Conservation (phyloP, 2,329 filamentous ascomycete species). For the Fusarium denticulatum region DNA sequence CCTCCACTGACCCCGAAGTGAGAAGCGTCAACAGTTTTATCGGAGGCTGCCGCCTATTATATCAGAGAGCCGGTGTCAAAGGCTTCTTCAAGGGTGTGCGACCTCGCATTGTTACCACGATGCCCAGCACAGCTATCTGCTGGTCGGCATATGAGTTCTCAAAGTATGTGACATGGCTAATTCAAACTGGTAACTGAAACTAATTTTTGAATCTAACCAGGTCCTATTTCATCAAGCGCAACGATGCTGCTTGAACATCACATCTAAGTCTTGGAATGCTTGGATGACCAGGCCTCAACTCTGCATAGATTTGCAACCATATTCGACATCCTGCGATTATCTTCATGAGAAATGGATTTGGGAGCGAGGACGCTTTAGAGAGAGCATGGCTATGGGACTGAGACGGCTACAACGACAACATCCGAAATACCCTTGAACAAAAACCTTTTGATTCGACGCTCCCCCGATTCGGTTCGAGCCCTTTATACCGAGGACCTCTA, state of each 20-base stretch:
- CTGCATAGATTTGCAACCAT: constrained; percentile 10
- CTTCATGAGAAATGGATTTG: constrained; percentile 13
- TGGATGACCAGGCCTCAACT: constrained; percentile 3
- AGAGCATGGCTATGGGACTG: constrained; percentile 4
- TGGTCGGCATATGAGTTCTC: constrained; percentile 83
- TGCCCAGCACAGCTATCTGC: constrained; percentile 99
- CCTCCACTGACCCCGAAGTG: constrained; percentile 81
- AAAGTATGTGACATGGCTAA: constrained; percentile 62
- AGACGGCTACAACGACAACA: constrained; percentile 12
- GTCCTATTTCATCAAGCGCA: constrained; percentile 69
- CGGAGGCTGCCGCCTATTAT: constrained; percentile 82
- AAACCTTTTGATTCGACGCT: constrained; percentile 25
- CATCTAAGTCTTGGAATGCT: constrained; percentile 4
- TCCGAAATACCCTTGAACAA: constrained; percentile 28
- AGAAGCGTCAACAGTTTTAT: constrained; percentile 84
- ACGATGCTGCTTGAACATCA: constrained; percentile 51
- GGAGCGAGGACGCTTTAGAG: constrained; percentile 1
- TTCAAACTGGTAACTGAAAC: background rate
- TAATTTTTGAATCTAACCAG: constrained; percentile 46
- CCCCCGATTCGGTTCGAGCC: constrained; percentile 6
- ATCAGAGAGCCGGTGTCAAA: constrained; percentile 81
- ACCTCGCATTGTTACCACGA: constrained; percentile 92
- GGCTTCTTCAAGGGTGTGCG: constrained; percentile 95
- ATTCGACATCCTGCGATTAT: constrained; percentile 9
- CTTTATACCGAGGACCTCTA: constrained; percentile 4